Percentiles rank a stretch among this genome's conserved stretches.
phyloP scores from a whole-genome alignment of 2,329 filamentous ascomycete species.

The Calonectria multiphialidica region DNA sequence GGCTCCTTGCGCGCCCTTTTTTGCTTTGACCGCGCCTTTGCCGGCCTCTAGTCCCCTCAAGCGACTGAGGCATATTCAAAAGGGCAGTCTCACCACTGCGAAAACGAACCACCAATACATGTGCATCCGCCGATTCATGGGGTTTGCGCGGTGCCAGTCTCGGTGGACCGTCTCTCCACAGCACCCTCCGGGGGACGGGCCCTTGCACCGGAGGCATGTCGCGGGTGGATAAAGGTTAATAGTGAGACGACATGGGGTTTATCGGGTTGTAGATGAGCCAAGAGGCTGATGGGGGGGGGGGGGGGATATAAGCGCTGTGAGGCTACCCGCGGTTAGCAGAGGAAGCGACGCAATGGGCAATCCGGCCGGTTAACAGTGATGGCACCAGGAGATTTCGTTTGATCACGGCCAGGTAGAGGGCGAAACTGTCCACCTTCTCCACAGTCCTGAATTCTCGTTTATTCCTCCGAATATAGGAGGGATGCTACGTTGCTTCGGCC shows the following conservation, averaged over 20 bases:
- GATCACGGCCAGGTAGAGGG: background rate
- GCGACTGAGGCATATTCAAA: background rate
- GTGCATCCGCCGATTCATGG: background rate
- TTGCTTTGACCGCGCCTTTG: background rate
- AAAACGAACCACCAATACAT: constrained; percentile 1
- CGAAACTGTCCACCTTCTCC: background rate
- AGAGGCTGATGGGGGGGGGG: background rate
- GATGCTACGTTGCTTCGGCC: background rate
- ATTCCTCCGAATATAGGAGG: background rate
- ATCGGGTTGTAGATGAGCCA: background rate
- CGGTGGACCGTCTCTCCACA: constrained; percentile 4
- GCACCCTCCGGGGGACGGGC: background rate
- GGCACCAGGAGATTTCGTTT: background rate
- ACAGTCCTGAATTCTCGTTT: background rate
- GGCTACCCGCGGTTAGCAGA: background rate
- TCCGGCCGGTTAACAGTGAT: background rate
- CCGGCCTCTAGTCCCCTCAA: background rate
- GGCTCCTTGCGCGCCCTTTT: background rate
- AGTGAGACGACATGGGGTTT: background rate
- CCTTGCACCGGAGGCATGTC: background rate
- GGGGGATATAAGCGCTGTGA: background rate
- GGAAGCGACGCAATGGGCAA: background rate
- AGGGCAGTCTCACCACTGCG: background rate
- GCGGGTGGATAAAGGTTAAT: background rate
- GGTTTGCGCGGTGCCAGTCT: background rate